Evolutionary conservation across 2,329 filamentous ascomycete genomes (phyloP).

Genomic region (Zymoseptoria brevis): DNA sequence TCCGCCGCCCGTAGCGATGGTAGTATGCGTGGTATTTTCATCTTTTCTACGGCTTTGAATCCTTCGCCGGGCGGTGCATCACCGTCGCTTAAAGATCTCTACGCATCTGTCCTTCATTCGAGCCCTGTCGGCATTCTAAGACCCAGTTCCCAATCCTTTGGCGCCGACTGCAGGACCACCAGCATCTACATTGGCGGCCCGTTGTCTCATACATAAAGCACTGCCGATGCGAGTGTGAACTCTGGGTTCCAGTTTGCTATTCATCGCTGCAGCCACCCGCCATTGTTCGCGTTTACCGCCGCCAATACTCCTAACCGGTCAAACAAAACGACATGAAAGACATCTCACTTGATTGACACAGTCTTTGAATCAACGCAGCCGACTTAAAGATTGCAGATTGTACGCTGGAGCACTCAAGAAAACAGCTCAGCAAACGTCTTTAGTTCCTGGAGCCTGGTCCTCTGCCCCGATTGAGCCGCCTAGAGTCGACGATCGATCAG

Average conservation of each 20-base stretch:
- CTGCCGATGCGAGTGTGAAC: not conserved
- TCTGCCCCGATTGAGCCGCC: not conserved
- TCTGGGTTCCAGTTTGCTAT: not conserved
- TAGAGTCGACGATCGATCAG: not conserved
- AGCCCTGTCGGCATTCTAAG: not conserved
- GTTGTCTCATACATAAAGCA: not conserved
- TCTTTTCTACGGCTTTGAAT: not conserved
- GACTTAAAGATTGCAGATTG: not conserved
- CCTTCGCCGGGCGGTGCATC: not conserved
- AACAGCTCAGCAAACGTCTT: not conserved
- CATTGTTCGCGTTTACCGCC: not conserved
- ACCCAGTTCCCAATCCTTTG: not conserved
- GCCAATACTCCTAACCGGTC: not conserved
- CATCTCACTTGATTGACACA: not conserved
- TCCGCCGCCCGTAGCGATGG: not conserved
- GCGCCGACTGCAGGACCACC: not conserved
- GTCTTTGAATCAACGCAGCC: not conserved
- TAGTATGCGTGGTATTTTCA: not conserved
- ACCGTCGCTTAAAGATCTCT: not conserved
- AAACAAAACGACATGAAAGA: not conserved
- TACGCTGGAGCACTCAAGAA: not conserved
- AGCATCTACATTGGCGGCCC: not conserved
- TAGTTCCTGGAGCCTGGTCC: not conserved
- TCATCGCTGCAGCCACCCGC: not conserved
- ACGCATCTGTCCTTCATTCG: not conserved